Percentiles rank a stretch among this genome's conserved stretches.
phyloP scores from a whole-genome alignment of 208 protist genomes.

The Crithidia brevicula region DNA sequence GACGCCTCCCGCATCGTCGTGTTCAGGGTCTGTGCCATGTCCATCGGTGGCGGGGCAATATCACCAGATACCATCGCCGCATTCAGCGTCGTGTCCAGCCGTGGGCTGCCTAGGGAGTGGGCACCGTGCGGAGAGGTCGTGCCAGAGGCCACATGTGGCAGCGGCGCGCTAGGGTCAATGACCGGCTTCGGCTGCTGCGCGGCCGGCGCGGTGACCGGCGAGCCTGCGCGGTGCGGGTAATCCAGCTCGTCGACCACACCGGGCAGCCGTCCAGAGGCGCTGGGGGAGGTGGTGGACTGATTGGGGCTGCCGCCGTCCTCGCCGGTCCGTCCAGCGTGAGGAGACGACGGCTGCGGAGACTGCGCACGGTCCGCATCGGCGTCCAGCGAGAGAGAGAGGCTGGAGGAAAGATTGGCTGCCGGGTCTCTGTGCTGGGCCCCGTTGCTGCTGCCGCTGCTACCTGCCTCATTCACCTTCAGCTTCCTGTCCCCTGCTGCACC shows the following conservation, averaged over 20 bases:
- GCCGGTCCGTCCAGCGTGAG: slow-evolving; percentile 20
- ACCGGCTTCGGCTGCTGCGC: slow-evolving; percentile 52
- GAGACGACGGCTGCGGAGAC: slow-evolving; percentile 47
- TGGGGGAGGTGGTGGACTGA: slow-evolving; percentile 14
- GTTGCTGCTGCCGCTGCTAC: slow-evolving; percentile 18
- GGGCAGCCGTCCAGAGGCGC: slow-evolving; percentile 37
- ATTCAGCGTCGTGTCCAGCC: slow-evolving; percentile 39
- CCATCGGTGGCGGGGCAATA: slow-evolving; percentile 31
- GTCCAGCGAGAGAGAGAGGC: slow-evolving; percentile 1
- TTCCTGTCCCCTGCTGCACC: slow-evolving; percentile 13
- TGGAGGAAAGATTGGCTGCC: slow-evolving; percentile 11
- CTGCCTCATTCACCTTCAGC: neutral
- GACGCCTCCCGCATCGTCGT: slow-evolving; percentile 31
- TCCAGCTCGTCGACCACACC: slow-evolving; percentile 83
- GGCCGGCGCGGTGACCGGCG: slow-evolving; percentile 37
- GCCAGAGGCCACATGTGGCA: slow-evolving; percentile 45
- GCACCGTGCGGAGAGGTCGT: slow-evolving; percentile 35
- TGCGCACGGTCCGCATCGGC: slow-evolving; percentile 5
- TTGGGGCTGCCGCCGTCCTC: slow-evolving; percentile 61
- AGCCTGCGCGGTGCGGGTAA: slow-evolving; percentile 57
- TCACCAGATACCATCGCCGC: slow-evolving; percentile 49
- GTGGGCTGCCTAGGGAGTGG: slow-evolving; percentile 34
- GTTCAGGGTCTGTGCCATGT: slow-evolving; percentile 29
- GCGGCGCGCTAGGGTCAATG: slow-evolving; percentile 72
- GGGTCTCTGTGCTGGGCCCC: slow-evolving; percentile 24